Evolutionary conservation across 768 basidiomycete species (phyloP).

Genomic region (Cystobasidium ongulense): DNA sequence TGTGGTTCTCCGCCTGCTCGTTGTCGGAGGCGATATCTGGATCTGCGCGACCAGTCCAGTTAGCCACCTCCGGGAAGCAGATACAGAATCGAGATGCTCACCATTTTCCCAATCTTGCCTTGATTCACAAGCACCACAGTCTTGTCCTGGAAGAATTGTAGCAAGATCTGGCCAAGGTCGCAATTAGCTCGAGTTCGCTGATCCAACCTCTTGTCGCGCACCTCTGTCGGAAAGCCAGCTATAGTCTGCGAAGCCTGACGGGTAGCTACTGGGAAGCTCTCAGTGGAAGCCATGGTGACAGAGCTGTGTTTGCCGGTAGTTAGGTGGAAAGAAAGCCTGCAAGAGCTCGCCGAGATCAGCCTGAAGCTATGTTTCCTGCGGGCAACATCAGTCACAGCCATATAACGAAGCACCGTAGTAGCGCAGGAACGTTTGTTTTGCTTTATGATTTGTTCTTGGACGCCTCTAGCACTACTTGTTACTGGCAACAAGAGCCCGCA

Average conservation of each 20-base stretch:
- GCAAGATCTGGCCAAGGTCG: neutral
- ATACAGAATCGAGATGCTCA: neutral
- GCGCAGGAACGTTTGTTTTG: too few relatives aligned
- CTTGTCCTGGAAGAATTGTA: slow-evolving; percentile 22
- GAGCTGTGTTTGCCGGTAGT: too few relatives aligned
- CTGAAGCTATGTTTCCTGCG: too few relatives aligned
- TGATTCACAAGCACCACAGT: slow-evolving; percentile 8
- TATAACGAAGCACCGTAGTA: too few relatives aligned
- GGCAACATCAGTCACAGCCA: too few relatives aligned
- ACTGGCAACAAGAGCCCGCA: too few relatives aligned
- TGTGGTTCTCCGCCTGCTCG: neutral
- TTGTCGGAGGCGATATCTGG: slow-evolving; percentile 21
- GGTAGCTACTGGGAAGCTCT: slow-evolving; percentile 1
- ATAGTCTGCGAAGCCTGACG: neutral
- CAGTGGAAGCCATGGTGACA: neutral
- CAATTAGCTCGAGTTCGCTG: neutral
- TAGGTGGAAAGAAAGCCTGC: too few relatives aligned
- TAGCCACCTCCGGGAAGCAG: neutral
- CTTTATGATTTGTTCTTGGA: too few relatives aligned
- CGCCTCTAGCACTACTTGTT: too few relatives aligned
- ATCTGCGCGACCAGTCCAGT: neutral
- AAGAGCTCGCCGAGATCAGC: too few relatives aligned
- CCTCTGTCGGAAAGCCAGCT: slow-evolving; percentile 27
- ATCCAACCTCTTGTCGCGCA: neutral
- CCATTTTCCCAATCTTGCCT: slow-evolving; percentile 23